Base-by-base conservation (phyloP, 108 stramenopile species). In the Ochromonas danica region DNA sequence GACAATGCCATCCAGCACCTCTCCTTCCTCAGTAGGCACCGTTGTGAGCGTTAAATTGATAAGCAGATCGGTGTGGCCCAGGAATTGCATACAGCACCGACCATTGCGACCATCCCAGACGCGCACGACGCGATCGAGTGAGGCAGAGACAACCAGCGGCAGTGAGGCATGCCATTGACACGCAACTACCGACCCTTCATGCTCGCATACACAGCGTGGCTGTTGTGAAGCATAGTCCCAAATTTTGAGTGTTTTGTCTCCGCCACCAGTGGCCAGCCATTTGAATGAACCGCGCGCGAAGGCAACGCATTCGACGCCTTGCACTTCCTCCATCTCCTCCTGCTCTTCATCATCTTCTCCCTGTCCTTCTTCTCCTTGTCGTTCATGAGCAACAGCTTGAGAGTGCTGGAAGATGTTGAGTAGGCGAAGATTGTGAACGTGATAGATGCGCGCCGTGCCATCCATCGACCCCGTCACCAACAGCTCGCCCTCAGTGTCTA, bases 101-200 rank as follows among this genome's bases (percentile, higher is more conserved):
- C 97, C 97, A 71, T 81, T 88, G 30, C 95, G 83, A 22, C 91
- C 95, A 84, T 98, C 97, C 94, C 95, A 98, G 28, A 91, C 57
- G 17, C 93, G 86, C 22, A 96, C 80, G 10, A 70, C 81, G 1
- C 94, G 93, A 84, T 92, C 93, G 0, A 91, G 87, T 14, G 89
- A 88, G 17, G 87, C 78, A 31, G 94, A 89, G 71, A 91, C 85
- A n/a, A 96, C 85, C 28, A 85, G 41, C 2, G 95, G 92, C 0
- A 88, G 80, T 22, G 82, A 83, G 2, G 90, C 84, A 78, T 95
- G 94, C 94, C 95, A 97, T 70, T 67, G 67, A 2, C 95, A 79
- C 67, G 90, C 80, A 40, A 81, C 63, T 30, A 83, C 65, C 17
- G 65, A 28, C 61, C n/a, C 82, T n/a, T 74, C 79, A 36, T 82